A percentile compares a stretch with the other conserved stretches of the same genome.
Evolutionary conservation across 441 rosid species (phyloP).

Genomic region (Adansonia gregorii): DNA sequence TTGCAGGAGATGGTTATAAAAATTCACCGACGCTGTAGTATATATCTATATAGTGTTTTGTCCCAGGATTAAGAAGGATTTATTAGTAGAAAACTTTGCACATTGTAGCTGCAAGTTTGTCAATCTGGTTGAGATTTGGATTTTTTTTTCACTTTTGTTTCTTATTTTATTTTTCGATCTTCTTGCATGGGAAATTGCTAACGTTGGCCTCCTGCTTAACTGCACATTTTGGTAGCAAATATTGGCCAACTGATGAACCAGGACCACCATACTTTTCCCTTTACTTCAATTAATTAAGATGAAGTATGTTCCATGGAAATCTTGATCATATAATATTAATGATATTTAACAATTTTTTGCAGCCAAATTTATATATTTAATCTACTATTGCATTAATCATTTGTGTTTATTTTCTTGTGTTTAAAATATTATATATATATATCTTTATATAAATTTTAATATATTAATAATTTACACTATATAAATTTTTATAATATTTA

Average conservation of each 20-base stretch:
- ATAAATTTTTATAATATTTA: no score
- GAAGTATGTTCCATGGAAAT: neutral
- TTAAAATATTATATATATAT: no score
- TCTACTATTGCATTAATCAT: no score
- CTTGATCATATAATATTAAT: no score
- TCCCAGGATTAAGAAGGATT: neutral
- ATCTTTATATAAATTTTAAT: no score
- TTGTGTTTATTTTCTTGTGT: no score
- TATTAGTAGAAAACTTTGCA: neutral
- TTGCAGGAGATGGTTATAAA: neutral
- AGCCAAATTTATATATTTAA: no score
- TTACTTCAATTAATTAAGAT: neutral
- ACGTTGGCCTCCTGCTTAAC: neutral
- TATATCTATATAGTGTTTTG: neutral
- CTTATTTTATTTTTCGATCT: neutral
- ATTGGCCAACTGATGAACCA: neutral
- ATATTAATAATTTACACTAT: no score
- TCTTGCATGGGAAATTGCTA: neutral
- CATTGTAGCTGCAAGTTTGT: neutral
- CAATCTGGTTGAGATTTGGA: neutral
- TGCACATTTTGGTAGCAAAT: neutral
- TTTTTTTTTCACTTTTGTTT: neutral
- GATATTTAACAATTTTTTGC: no score
- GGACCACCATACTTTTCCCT: neutral
- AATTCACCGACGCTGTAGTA: conserved; percentile 4